Percentiles rank a stretch among this genome's conserved stretches.
phyloP scores from a whole-genome alignment of 2,329 filamentous ascomycete species.

The Penicillium paneum region DNA sequence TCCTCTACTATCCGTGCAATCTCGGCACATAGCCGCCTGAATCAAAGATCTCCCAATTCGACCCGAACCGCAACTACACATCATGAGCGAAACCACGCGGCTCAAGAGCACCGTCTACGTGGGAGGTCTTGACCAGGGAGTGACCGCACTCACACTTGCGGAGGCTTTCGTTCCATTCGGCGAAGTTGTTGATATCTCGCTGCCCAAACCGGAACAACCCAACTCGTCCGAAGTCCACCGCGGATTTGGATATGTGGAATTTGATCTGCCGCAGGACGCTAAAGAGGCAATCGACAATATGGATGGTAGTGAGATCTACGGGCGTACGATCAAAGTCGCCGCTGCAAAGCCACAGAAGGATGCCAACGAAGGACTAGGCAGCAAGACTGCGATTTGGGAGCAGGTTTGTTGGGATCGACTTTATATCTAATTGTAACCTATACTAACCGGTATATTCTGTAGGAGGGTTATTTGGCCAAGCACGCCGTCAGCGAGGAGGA shows the following conservation, averaged over 20 bases:
- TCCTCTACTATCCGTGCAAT: neutral
- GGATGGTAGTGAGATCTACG: slow-evolving; percentile 95
- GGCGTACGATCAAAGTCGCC: slow-evolving; percentile 85
- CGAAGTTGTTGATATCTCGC: slow-evolving; percentile 84
- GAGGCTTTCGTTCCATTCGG: slow-evolving; percentile 96
- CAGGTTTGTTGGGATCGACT: slow-evolving; percentile 61
- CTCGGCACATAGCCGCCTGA: neutral
- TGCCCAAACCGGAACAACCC: slow-evolving; percentile 82
- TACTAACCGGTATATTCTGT: slow-evolving; percentile 27
- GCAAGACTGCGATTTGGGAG: slow-evolving; percentile 94
- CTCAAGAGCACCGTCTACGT: slow-evolving; percentile 92
- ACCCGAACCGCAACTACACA: slow-evolving; percentile 21
- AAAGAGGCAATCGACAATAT: slow-evolving; percentile 98
- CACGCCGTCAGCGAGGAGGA: slow-evolving; percentile 83
- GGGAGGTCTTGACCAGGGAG: slow-evolving; percentile 76
- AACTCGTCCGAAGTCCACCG: slow-evolving; percentile 76
- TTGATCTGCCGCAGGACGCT: slow-evolving; percentile 78
- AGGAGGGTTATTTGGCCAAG: slow-evolving; percentile 93
- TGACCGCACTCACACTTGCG: slow-evolving; percentile 71
- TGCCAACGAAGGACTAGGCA: slow-evolving; percentile 79
- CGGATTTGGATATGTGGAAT: slow-evolving; percentile 96
- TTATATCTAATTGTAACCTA: neutral
- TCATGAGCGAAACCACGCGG: slow-evolving; percentile 76
- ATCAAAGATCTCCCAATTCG: neutral
- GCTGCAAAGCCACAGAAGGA: slow-evolving; percentile 90